A percentile compares a stretch with the other conserved stretches of the same genome.
These are phyloP conservation scores for Helminthosporium solani DNA, from an alignment of 2,329 filamentous ascomycete species.

Conservation along the genomic window DNA sequence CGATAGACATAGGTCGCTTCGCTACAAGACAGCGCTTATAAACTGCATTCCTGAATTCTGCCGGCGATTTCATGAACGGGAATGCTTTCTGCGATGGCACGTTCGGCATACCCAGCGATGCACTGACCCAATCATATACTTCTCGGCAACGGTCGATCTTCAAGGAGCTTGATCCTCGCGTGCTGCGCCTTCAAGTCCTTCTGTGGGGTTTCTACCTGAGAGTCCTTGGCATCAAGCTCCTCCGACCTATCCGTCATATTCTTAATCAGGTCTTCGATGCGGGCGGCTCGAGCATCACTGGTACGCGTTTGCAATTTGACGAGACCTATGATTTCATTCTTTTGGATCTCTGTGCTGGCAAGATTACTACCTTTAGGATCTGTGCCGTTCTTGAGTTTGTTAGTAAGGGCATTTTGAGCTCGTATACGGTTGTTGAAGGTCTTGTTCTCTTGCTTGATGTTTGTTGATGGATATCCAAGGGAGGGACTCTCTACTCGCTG, in stretches of 20 bases:
- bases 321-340: not conserved
- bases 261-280: not conserved
- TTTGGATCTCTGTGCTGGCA: not conserved
- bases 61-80: conserved; percentile 8
- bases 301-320: not conserved
- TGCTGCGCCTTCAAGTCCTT: not conserved
- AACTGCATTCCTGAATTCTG: conserved; percentile 5
- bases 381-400: no score
- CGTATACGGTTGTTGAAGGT: no score
- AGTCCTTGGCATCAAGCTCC: not conserved
- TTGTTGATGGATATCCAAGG: no score
- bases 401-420: no score
- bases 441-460: no score
- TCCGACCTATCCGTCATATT: not conserved
- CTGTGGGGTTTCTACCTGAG: not conserved
- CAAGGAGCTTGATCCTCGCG: not conserved
- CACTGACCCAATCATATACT: no score
- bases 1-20: conserved; percentile 6
- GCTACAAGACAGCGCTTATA: conserved; percentile 8
- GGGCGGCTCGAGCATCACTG: not conserved
- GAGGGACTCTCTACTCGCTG: no score
- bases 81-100: conserved; percentile 1
- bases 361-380: no score
- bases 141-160: not conserved
- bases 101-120: not conserved